Evolutionary conservation across 2,329 filamentous ascomycete species (phyloP).

Genomic region (Colletotrichum tabaci): DNA sequence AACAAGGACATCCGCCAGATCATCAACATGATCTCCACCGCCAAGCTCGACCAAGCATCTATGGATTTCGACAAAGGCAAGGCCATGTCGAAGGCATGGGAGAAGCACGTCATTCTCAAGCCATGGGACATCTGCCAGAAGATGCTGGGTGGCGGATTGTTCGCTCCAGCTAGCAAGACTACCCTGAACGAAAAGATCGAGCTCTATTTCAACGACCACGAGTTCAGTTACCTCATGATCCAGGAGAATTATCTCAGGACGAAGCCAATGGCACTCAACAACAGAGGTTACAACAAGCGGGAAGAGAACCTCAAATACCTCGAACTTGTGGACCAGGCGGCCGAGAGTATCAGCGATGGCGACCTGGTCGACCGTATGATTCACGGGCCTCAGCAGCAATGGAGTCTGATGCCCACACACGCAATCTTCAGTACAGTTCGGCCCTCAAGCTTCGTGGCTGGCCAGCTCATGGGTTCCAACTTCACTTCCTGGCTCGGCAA

Average conservation of each 20-base stretch:
- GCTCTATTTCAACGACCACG: constrained; percentile 99
- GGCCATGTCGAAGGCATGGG: constrained; percentile 96
- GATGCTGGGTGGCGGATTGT: constrained; percentile 90
- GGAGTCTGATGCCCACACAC: constrained; percentile 97
- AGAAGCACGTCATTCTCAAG: constrained; percentile 96
- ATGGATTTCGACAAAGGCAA: constrained; percentile 91
- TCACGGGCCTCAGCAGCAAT: constrained; percentile 97
- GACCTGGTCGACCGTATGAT: constrained; percentile 98
- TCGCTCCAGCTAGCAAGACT: constrained; percentile 84
- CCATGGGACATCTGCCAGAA: constrained; percentile 98
- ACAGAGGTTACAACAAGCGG: constrained; percentile 71
- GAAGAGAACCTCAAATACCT: constrained; percentile 86
- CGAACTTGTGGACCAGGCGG: constrained; percentile 88
- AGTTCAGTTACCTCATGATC: constrained; percentile 97
- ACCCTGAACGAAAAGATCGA: constrained; percentile 98
- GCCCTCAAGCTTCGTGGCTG: constrained; percentile 89
- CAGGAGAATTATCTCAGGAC: constrained; percentile 97
- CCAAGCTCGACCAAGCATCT: constrained; percentile 85
- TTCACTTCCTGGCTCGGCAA: constrained; percentile 97
- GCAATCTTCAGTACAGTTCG: constrained; percentile 95
- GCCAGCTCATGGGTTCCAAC: constrained; percentile 79
- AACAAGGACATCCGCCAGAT: constrained; percentile 97
- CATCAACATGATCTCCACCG: constrained; percentile 97
- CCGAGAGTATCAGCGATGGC: constrained; percentile 96
- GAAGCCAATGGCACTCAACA: constrained; percentile 76